Percentiles rank a stretch among this genome's conserved stretches.
These are phyloP conservation scores for Suhomyces guaymorum DNA, from an alignment of 1,139 yeast species.

Conservation along the genomic window DNA sequence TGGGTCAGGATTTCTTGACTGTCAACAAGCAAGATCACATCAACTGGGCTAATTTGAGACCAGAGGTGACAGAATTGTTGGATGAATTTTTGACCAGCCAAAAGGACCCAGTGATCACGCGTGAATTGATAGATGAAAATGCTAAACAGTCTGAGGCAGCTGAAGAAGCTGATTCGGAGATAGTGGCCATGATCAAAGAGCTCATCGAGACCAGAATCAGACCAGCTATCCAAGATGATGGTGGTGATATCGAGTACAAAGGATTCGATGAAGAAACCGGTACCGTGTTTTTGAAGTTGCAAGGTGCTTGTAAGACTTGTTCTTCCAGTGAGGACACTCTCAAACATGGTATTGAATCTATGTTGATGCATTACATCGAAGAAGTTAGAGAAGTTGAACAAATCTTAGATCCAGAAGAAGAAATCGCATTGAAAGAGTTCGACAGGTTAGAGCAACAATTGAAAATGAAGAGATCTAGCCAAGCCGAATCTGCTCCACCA, in stretches of 20 bases:
- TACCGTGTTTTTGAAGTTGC: constrained; percentile 68
- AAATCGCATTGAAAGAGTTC: constrained; percentile 63
- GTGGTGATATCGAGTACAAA: constrained; percentile 75
- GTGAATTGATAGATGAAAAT: constrained; percentile 41
- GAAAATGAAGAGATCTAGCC: constrained; percentile 17
- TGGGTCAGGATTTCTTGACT: constrained; percentile 62
- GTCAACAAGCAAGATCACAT: constrained; percentile 50
- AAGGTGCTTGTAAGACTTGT: constrained; percentile 84
- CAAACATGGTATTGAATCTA: constrained; percentile 77
- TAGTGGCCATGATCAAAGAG: constrained; percentile 60
- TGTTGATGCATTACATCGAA: constrained; percentile 83
- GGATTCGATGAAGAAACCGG: constrained; percentile 72
- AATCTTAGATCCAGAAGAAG: constrained; percentile 52
- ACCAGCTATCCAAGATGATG: constrained; percentile 76
- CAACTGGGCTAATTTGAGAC: constrained; percentile 49
- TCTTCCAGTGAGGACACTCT: constrained; percentile 76
- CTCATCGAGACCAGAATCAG: constrained; percentile 61
- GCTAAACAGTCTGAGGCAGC: constrained; percentile 40
- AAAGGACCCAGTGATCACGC: constrained; percentile 53
- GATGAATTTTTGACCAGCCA: constrained; percentile 38
- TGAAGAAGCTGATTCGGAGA: constrained; percentile 49
- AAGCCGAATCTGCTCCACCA: constrained; percentile 30
- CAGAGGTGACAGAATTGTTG: constrained; percentile 45
- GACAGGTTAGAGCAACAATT: constrained; percentile 59
- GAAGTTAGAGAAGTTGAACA: constrained; percentile 78